Base-by-base conservation (phyloP, 2,329 filamentous ascomycete genomes). In the Talaromyces sp. region DNA sequence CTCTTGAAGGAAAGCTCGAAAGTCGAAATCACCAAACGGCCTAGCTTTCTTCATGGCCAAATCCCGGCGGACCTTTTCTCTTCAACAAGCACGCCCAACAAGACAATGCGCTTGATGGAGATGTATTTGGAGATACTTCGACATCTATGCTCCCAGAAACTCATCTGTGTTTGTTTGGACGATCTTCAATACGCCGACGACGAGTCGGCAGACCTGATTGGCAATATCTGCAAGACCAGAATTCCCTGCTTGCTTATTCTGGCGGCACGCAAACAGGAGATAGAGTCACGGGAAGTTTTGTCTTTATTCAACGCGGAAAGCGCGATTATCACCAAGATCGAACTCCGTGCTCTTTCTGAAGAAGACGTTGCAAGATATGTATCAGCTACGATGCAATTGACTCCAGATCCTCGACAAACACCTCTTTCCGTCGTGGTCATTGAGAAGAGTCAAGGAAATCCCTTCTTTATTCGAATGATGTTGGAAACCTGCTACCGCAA, bases 381-480 rank as follows among this genome's bases (percentile, higher is more conserved):
- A 25, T 88, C 92, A 7, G 84, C 89, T 45, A 96, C 93, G 0
- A 85, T 98, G 58, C 92, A 91, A 72, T 85, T 91, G 64, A 82
- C 87, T 0, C 79, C 84, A 7, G 85, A 85, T 65, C 88, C 91
- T 38, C 90, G 92, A 56, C 86, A 95, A 1, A 80, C 91, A 1
- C 89, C 93, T 0, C 82, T 98, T 19, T 91, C 91, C 1, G 86
- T 93, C 6, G 91, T 97, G 10, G 88, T 97, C 5, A 91, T 96
- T 75, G 93, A 94, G 72, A 96, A 95, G 79, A 94, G 91, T 8
- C 86, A 86, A 29, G 93, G 93, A 1, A 97, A 96, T 68, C 90
- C 93, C 0, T 97, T 97, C 72, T 96, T 95, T 72, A 91, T 97
- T 76, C 86, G 92, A 64, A 92, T 97, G 78, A 96, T 97, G 85